Evolutionary conservation across 1,284 basidiomycete genomes (phyloP), one percentile per base, ranked within the genome.

Genomic region (Sporisorium sorghi): DNA sequence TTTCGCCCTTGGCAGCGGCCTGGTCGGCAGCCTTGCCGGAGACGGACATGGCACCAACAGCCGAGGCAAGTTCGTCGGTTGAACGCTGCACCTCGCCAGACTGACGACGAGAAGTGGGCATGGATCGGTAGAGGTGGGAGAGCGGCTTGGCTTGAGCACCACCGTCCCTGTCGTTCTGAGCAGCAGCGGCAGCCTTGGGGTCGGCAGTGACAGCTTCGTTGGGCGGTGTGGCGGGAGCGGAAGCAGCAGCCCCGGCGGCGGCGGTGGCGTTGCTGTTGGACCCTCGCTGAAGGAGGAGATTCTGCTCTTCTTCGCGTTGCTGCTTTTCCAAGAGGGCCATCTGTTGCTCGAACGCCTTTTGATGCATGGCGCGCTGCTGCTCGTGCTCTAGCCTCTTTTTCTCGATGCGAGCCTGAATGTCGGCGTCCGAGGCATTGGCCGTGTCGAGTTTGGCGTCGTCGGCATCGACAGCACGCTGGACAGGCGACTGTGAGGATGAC

Each of bases 321-420:
- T 79, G 65, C 57, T 61, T 64, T 39, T 79, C 75, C 35, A 79
- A 61, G 7, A 73, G 64, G 8, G 58, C 58, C 77, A 79, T 79
- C 50, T 77, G 75, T 40, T 79, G 72, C 48, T 79, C 77, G 39
- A 79, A 79, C 2, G 62, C 72, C 49, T 77, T 77, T 33, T 73
- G 75, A 28, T 79, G 77, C 50, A 76, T 48, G 19, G 72, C 76
- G 33, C 77, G 75, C 50, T 79, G 77, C 53, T 69, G 62, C 39
- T 79, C 77, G 67, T 77, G 76, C 66, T 79, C 77, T 35, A 65
- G 53, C 26, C 77, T 69, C 50, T 79, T 79, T n/a, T 51, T 58
- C 23, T 79, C 77, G 55, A 79, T 76, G 40, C 67, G 65, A 39
- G 70, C 67, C 37, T 72, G 59, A 33, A 70, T 70, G 53, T 71